phyloP scores from a whole-genome alignment of 495 filamentous ascomycete species.

The Penicillium cataractarum region DNA sequence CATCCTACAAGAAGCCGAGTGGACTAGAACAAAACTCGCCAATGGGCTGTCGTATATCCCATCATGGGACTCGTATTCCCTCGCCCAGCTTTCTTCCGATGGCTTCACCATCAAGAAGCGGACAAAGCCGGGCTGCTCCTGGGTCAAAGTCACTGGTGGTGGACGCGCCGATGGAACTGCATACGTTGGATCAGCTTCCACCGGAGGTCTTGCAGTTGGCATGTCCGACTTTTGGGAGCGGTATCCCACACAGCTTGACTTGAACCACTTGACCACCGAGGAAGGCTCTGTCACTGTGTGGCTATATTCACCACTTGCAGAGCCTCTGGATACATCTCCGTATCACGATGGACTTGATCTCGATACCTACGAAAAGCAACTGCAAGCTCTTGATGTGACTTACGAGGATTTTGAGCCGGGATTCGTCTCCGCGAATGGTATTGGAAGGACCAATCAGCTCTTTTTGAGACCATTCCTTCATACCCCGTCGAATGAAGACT shows the following conservation, averaged over 20 bases:
- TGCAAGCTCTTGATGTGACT: slow-evolving; percentile 56
- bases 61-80: slow-evolving; percentile 50
- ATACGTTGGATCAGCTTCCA: slow-evolving; percentile 50
- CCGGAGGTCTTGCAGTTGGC: slow-evolving; percentile 51
- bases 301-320: slow-evolving; percentile 52
- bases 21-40: slow-evolving; percentile 15
- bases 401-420: slow-evolving; percentile 57
- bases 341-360: slow-evolving; percentile 53
- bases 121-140: slow-evolving; percentile 49
- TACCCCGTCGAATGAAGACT: slow-evolving; percentile 39
- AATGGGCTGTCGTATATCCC: slow-evolving; percentile 39
- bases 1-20: slow-evolving; percentile 9
- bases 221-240: slow-evolving; percentile 56
- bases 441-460: slow-evolving; percentile 51
- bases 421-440: slow-evolving; percentile 50
- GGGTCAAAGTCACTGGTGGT: slow-evolving; percentile 54
- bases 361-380: slow-evolving; percentile 49
- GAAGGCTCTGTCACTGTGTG: slow-evolving; percentile 48
- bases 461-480: slow-evolving; percentile 44
- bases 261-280: slow-evolving; percentile 41
- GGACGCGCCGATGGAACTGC: slow-evolving; percentile 47
- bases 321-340: slow-evolving; percentile 50
- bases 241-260: slow-evolving; percentile 51
- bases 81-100: slow-evolving; percentile 51
- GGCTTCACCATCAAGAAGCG: slow-evolving; percentile 56